phyloP scores from a whole-genome alignment of 2,329 filamentous ascomycete species.

The Cytospora schulzeri region DNA sequence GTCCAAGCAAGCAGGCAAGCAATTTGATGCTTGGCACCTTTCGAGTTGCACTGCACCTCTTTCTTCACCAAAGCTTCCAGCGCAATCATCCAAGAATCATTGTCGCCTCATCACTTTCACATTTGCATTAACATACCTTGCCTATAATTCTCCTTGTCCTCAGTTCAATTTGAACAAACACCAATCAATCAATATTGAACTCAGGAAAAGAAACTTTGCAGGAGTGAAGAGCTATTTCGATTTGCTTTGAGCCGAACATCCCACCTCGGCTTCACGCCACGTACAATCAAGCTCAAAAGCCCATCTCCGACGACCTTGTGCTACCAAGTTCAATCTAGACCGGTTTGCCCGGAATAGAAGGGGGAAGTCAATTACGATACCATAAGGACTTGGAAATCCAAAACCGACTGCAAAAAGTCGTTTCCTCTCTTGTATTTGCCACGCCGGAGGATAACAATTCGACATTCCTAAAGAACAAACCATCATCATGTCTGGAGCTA shows the following conservation, averaged over 20 bases:
- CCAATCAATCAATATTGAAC: neutral
- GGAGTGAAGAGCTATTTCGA: neutral
- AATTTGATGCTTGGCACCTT: neutral
- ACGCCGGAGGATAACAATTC: neutral
- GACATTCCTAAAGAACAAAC: constrained; percentile 6
- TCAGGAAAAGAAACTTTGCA: neutral
- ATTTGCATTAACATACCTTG: constrained; percentile 7
- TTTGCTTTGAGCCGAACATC: neutral
- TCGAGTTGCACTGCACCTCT: neutral
- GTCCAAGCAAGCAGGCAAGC: neutral
- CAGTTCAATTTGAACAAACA: too few species aligned
- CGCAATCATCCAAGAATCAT: neutral
- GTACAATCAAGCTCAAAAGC: constrained; percentile 10
- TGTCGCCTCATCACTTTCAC: constrained; percentile 3
- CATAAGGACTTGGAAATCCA: constrained; percentile 9
- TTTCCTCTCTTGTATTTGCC: neutral
- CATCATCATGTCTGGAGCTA: constrained; percentile 27
- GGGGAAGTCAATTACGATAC: neutral
- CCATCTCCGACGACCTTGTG: neutral
- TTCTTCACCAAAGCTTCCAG: neutral
- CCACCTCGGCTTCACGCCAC: constrained; percentile 6
- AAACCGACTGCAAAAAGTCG: constrained; percentile 6
- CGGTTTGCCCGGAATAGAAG: constrained; percentile 11
- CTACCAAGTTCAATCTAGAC: constrained; percentile 10
- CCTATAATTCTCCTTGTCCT: neutral